Percentiles rank a stretch among this genome's conserved stretches.
Conservation (phyloP, 345 rosid genomes). For the Citrus glauca region DNA sequence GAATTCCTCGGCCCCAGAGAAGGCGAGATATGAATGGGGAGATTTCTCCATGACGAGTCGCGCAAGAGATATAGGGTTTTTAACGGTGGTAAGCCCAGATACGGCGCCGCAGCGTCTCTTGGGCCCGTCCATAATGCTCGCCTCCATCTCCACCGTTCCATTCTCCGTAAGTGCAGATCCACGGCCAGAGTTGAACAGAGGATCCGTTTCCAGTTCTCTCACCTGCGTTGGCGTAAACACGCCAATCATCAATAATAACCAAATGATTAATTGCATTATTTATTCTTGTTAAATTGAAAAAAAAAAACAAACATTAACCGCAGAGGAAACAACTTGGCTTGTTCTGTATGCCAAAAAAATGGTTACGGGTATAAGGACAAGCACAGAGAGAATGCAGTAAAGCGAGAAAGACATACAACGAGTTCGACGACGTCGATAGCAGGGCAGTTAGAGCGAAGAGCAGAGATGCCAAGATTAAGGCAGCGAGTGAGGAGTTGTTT, state of each 20-base stretch:
- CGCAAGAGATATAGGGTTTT: constrained; percentile 88
- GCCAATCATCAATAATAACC: background rate
- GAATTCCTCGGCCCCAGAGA: constrained; percentile 87
- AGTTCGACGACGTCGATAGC: constrained; percentile 96
- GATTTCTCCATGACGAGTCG: constrained; percentile 95
- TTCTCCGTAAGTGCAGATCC: constrained; percentile 90
- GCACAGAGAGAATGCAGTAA: background rate
- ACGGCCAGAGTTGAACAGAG: constrained; percentile 92
- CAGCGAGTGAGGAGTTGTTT: constrained; percentile 82
- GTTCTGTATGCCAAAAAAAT: background rate
- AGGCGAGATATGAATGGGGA: constrained; percentile 92
- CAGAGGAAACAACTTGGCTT: background rate
- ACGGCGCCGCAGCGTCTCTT: constrained; percentile 90
- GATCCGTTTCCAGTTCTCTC: constrained; percentile 81
- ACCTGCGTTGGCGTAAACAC: constrained; percentile 35
- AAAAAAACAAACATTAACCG: too few relatives aligned
- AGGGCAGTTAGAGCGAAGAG: constrained; percentile 66
- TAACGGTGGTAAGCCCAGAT: constrained; percentile 79
- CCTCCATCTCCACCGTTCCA: constrained; percentile 98
- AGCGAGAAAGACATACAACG: constrained; percentile 42
- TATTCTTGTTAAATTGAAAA: too few relatives aligned
- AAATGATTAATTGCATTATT: too few relatives aligned
- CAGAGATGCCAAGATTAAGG: constrained; percentile 80
- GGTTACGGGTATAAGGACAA: background rate
- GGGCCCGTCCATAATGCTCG: constrained; percentile 93